Base-by-base conservation (phyloP, 2,329 filamentous ascomycete species). In the Cladosporium sp. region DNA sequence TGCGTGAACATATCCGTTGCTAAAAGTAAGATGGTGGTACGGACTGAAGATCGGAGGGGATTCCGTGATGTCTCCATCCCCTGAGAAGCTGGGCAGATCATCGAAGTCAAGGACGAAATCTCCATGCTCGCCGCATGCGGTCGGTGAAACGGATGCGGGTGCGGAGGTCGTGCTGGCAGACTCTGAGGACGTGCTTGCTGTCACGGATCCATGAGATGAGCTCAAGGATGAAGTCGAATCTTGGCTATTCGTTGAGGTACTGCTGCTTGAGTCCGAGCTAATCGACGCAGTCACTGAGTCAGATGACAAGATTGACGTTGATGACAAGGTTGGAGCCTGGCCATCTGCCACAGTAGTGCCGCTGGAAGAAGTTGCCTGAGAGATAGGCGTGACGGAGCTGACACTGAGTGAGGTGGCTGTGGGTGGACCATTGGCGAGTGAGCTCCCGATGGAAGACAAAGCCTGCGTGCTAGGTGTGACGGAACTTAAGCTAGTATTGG, bases 21-120 rank as follows among this genome's bases (percentile, higher is more conserved):
- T 81, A 73, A 83, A 85, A 71, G 79, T 80, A 57, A 85, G 77
- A 69, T 85, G 82, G 64, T 82, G 79, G 68, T 84, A 84, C 1
- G 82, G 82, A 64, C 79, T 80, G 68, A 76, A 79, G 65, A 85
- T 76, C 52, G 80, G 79, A 11, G 80, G 78, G 21, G 73, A 71
- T 35, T 74, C 71, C 5, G 73, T 75, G 63, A 76, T 72, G 63
- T 76, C 73, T 60, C 75, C 70, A 46, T 68, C 70, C n/a, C 74
- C 71, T 18, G 57, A 67, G 63, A 75, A 78, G 49, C 73, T 76
- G 2, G 77, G 77, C 21, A 80, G 68, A 40, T 79, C 72, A 37
- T 78, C 73, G 63, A 75, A 77, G 40, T 74, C 69, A 66, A 64
- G 66, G 0, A 77, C 79, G 65, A 83, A 83, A 64, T 80, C 77